Percentiles rank a stretch among this genome's conserved stretches.
phyloP scores from a whole-genome alignment of 352 stramenopile genomes.

The Phytophthora pinifolia region DNA sequence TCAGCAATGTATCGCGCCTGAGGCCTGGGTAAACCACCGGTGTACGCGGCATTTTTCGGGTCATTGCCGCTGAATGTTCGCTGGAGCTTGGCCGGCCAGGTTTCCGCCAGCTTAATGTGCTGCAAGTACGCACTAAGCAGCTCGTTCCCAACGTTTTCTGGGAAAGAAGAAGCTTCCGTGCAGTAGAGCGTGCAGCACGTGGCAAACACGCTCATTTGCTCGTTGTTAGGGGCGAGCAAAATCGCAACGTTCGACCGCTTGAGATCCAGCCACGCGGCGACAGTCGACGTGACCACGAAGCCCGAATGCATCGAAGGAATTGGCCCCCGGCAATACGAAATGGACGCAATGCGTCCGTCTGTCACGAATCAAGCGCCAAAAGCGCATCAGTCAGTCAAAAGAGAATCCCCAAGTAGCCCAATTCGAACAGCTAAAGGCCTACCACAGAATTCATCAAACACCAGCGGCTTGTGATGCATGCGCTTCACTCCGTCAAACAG shows the following conservation, averaged over 20 bases:
- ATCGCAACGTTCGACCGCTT: conserved; percentile 78
- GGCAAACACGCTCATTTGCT: conserved; percentile 89
- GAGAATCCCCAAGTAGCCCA: not conserved
- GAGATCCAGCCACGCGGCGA: conserved; percentile 80
- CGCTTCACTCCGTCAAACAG: conserved; percentile 85
- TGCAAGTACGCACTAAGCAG: conserved; percentile 77
- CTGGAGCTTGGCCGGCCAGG: conserved; percentile 71
- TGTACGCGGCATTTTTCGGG: conserved; percentile 71
- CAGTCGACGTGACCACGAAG: conserved; percentile 82
- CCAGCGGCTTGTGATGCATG: conserved; percentile 76
- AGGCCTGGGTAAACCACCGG: conserved; percentile 59
- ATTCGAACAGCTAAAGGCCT: conserved; percentile 15
- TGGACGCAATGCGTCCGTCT: conserved; percentile 84
- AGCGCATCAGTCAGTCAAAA: not conserved
- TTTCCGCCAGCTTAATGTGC: conserved; percentile 75
- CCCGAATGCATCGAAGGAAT: conserved; percentile 86
- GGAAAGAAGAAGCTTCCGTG: conserved; percentile 62
- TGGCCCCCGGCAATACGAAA: conserved; percentile 64
- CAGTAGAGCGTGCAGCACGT: conserved; percentile 85
- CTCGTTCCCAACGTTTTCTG: conserved; percentile 70
- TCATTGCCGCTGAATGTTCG: conserved; percentile 75
- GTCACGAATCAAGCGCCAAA: conserved; percentile 5
- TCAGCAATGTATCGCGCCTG: conserved; percentile 80
- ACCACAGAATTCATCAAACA: conserved; percentile 89
- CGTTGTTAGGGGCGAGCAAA: conserved; percentile 80